Base-by-base conservation (phyloP, 352 stramenopile genomes). In the Phytophthora aleatoria region DNA sequence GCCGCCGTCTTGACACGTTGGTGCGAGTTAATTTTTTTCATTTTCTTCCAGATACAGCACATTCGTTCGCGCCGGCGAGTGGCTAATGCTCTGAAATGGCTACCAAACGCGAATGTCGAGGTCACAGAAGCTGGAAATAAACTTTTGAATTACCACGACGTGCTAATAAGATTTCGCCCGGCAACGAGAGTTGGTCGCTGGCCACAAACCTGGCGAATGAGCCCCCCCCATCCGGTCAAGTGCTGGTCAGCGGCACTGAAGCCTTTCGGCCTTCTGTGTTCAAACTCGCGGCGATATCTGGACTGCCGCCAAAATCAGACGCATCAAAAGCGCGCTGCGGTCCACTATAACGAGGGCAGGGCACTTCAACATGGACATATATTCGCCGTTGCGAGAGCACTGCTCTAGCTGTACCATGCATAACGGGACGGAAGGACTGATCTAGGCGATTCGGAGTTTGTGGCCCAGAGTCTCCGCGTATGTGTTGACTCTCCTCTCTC, bases 181-280 rank as follows among this genome's bases (percentile, higher is more conserved):
- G 33, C 47, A 41, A 44, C 30, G 55, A 56, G 48, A 51, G 31
- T 43, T 16, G 41, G 7, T 30, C n/a, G 67, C 69, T 77, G 64
- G 56, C 64, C 51, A 61, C 69, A 71, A 24, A 7, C 35, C 13
- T 62, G 65, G 45, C 64, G 60, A 77, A 74, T 74, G 60, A 74
- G 52, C 67, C 50, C 42, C 42, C 67, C 50, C 42, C 42, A 49
- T 49, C 10, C 30, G 20, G 27, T 49, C 50, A 20, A 20, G 20
- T 20, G 48, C 66, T 59, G 65, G 57, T 63, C 61, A 64, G 59
- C 43, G 13, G 47, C 39, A 60, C 64, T 56, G 58, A 39, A 69
- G 49, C 38, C 44, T 66, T 60, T 56, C 52, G 50, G 51, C 51
- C 27, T 54, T 67, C 59, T 63, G 64, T 61, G 35, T 48, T 61